Evolutionary conservation across 345 rosid species (phyloP).

Genomic region (Brassica juncea): DNA sequence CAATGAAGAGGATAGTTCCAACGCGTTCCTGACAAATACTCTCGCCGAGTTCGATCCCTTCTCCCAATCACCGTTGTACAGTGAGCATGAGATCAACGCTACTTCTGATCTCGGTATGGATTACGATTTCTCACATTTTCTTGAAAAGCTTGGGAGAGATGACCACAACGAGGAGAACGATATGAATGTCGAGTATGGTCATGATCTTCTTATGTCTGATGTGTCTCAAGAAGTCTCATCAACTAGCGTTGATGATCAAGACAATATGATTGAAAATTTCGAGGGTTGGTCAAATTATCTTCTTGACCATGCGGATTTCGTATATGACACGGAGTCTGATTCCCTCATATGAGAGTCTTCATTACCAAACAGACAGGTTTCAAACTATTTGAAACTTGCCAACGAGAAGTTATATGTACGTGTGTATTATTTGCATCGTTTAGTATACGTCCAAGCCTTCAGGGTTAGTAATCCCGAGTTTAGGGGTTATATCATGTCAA

Average conservation of each 20-base stretch:
- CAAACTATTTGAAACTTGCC: background rate
- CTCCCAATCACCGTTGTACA: slow-evolving; percentile 11
- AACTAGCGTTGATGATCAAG: slow-evolving; percentile 42
- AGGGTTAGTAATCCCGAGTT: background rate
- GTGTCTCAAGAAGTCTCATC: slow-evolving; percentile 40
- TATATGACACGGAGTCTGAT: slow-evolving; percentile 30
- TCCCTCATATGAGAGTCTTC: slow-evolving; percentile 24
- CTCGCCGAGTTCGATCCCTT: slow-evolving; percentile 9
- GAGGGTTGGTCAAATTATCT: slow-evolving; percentile 39
- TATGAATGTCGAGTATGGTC: slow-evolving; percentile 18
- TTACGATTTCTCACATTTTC: slow-evolving; percentile 28
- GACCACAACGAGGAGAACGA: slow-evolving; percentile 24
- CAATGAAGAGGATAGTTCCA: slow-evolving; percentile 21
- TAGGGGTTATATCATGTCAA: background rate
- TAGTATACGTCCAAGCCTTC: background rate
- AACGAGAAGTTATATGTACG: background rate
- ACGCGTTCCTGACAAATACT: background rate
- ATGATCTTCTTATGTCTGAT: slow-evolving; percentile 29
- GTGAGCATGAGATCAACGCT: slow-evolving; percentile 22
- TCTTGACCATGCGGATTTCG: slow-evolving; percentile 20
- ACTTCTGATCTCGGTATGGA: slow-evolving; percentile 20
- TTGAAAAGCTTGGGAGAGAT: slow-evolving; percentile 22
- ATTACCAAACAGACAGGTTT: slow-evolving; percentile 12
- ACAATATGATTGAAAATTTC: slow-evolving; percentile 17
- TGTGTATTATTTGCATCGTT: slow-evolving; percentile 6